Percentiles rank a stretch among this genome's conserved stretches.
Conservation (phyloP, 2,329 filamentous ascomycete genomes). For the Ascochyta lentis region DNA sequence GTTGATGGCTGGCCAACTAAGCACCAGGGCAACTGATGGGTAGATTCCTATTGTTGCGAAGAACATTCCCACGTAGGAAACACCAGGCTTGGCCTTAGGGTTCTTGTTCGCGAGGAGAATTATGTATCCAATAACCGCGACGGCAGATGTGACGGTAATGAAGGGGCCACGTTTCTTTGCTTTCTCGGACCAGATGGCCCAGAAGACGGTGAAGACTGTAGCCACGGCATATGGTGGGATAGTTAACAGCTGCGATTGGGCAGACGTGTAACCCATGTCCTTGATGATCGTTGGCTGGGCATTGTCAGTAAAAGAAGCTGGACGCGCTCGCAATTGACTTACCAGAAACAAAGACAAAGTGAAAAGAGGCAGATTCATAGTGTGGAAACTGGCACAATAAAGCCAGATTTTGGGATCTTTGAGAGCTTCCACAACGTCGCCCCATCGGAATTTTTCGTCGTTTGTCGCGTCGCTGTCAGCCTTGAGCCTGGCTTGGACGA, state of each 20-base stretch:
- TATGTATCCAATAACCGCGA: slow-evolving; percentile 49
- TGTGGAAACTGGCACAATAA: slow-evolving; percentile 75
- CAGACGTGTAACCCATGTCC: slow-evolving; percentile 52
- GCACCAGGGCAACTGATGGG: slow-evolving; percentile 47
- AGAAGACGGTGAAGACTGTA: slow-evolving; percentile 45
- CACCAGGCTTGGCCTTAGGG: slow-evolving; percentile 41
- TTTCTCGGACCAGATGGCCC: slow-evolving; percentile 45
- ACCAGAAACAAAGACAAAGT: slow-evolving; percentile 49
- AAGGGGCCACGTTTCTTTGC: slow-evolving; percentile 43
- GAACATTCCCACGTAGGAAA: slow-evolving; percentile 49
- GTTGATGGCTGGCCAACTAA: slow-evolving; percentile 62
- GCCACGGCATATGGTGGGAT: slow-evolving; percentile 54
- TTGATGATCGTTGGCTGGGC: slow-evolving; percentile 61
- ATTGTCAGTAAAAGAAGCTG: not conserved
- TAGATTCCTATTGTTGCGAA: slow-evolving; percentile 51
- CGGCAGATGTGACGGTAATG: slow-evolving; percentile 41
- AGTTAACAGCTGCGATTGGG: slow-evolving; percentile 55
- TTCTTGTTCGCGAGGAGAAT: slow-evolving; percentile 46
- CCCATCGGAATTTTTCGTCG: slow-evolving; percentile 73
- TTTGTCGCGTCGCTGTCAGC: slow-evolving; percentile 73
- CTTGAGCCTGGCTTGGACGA: slow-evolving; percentile 68
- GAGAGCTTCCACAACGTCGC: slow-evolving; percentile 67
- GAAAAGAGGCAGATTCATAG: slow-evolving; percentile 65
- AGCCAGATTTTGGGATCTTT: slow-evolving; percentile 57
- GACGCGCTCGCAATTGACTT: slow-evolving; percentile 23